A percentile compares a stretch with the other conserved stretches of the same genome.
phyloP scores from a whole-genome alignment of 768 basidiomycete species.

The Termitomyces titanicus region DNA sequence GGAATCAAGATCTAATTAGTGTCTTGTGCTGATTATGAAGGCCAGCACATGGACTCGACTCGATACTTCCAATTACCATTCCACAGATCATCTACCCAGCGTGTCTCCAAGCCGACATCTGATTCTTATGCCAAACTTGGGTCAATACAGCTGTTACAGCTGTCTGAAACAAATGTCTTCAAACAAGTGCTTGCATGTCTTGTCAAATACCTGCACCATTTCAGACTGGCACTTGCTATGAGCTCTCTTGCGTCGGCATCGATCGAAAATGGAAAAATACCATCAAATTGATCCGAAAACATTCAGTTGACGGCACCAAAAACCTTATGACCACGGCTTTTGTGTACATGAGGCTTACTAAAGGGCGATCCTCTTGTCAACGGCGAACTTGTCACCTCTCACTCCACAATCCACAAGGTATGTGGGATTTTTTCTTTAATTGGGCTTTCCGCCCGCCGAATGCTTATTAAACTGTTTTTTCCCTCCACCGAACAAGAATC shows the following conservation, averaged over 20 bases:
- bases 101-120: neutral
- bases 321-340: neutral
- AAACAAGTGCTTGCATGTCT: neutral
- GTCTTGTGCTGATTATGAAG: neutral
- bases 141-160: neutral
- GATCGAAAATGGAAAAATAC: neutral
- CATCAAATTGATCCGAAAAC: constrained; percentile 1
- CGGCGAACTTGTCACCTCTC: neutral
- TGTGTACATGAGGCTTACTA: neutral
- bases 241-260: neutral
- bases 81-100: neutral
- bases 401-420: neutral
- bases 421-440: neutral
- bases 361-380: neutral
- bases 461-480: neutral
- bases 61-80: neutral
- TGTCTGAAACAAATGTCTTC: neutral
- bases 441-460: neutral
- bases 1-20: neutral
- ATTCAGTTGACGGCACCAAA: neutral
- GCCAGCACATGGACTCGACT: neutral
- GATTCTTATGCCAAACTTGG: neutral
- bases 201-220: neutral
- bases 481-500: neutral
- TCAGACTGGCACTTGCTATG: neutral